Evolutionary conservation across 306 rosid genomes (phyloP).

Genomic region (Acacia melanoxylon): DNA sequence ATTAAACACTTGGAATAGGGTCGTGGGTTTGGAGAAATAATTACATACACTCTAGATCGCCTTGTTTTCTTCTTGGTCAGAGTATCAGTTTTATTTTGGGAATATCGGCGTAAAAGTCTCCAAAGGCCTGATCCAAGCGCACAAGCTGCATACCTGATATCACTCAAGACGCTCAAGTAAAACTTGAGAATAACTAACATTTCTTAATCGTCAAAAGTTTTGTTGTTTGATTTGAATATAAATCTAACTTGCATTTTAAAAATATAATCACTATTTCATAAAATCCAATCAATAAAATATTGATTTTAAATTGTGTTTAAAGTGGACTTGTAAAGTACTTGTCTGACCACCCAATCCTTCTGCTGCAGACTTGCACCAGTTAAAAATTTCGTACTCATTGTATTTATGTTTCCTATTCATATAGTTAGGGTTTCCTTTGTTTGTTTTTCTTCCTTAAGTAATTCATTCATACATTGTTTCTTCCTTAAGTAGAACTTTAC

Average conservation of each 20-base stretch:
- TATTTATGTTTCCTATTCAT: background rate
- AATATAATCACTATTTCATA: background rate
- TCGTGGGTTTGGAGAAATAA: background rate
- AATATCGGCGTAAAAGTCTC: background rate
- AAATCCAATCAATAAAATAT: conserved; percentile 19
- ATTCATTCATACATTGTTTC: conserved; percentile 16
- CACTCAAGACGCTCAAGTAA: background rate
- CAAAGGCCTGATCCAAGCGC: background rate
- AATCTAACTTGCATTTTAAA: background rate
- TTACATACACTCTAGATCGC: background rate
- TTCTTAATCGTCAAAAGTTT: background rate
- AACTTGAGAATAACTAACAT: background rate
- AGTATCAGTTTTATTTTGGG: background rate
- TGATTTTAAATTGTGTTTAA: conserved; percentile 3
- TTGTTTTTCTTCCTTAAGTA: conserved; percentile 12
- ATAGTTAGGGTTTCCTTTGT: background rate
- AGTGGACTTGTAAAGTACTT: conserved; percentile 15
- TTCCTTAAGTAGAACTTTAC: background rate
- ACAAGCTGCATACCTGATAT: background rate
- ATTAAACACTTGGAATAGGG: background rate
- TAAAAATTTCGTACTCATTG: conserved; percentile 2
- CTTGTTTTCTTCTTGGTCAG: background rate
- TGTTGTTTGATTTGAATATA: background rate
- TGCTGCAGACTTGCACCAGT: conserved; percentile 16
- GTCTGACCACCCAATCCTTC: background rate